Conservation (phyloP, 75 land plant species). For the Azolla pinnata region DNA sequence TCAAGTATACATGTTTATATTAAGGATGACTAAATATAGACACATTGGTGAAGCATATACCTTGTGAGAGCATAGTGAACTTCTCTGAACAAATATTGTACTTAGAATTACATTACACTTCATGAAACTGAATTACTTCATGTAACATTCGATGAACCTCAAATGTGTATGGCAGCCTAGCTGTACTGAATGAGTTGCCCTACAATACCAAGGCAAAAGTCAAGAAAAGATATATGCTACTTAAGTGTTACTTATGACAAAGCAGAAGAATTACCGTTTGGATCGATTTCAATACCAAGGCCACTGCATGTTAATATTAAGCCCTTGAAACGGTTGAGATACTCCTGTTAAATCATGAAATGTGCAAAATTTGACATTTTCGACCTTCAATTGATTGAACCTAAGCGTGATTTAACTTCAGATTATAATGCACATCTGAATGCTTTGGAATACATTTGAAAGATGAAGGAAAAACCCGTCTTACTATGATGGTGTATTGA, state of each 20-base stretch:
- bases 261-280: slow-evolving; percentile 26
- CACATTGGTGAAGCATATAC: too few relatives aligned
- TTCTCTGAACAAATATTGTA: too few relatives aligned
- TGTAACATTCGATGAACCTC: too few relatives aligned
- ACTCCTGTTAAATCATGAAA: slow-evolving; percentile 47
- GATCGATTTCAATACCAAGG: slow-evolving; percentile 55
- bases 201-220: neutral
- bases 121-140: too few relatives aligned
- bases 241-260: neutral
- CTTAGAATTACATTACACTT: too few relatives aligned
- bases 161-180: slow-evolving; percentile 1
- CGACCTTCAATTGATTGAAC: slow-evolving; percentile 5
- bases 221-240: neutral
- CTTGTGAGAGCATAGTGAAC: too few relatives aligned
- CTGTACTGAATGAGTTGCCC: slow-evolving; percentile 7
- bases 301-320: slow-evolving; percentile 89
- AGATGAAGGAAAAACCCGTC: slow-evolving; percentile 10
- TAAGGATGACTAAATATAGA: too few relatives aligned
- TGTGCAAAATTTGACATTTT: neutral
- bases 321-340: slow-evolving; percentile 74
- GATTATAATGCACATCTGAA: too few relatives aligned
- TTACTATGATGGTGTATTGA: slow-evolving; percentile 62
- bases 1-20: too few relatives aligned
- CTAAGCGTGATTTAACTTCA: too few relatives aligned
- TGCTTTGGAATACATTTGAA: slow-evolving; percentile 5